Base-by-base conservation (phyloP, 2,329 filamentous ascomycete species). In the Venturia asperata region DNA sequence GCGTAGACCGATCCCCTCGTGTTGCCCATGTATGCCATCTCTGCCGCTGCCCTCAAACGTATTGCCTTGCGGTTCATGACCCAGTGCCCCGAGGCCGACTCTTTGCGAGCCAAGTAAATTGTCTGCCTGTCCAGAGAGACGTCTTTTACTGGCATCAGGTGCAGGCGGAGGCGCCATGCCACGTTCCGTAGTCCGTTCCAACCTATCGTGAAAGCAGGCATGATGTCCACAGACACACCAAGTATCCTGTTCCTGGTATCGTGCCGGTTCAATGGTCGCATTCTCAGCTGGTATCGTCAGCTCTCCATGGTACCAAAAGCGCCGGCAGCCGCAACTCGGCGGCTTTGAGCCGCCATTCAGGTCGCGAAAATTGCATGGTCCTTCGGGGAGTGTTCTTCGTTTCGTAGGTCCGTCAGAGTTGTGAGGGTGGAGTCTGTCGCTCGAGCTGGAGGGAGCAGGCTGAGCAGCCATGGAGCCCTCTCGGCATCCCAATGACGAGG, bases 191-290 rank as follows among this genome's bases (percentile, higher is more conserved):
- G 17, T 30, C 21, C 45, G 30, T 39, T 65, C 63, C 13, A 30
- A 37, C 55, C 67, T 69, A 39, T 77, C 73, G 73, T 85, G 82
- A 70, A 80, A 84, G 72, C 82, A 84, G 7, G 82, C 81, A 76
- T 85, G 82, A 71, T 85, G 82, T 49, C 80, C 80, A 69, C 82
- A 85, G 65, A 81, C 78, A 72, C 82, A 85, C 49, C 65, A 65
- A 13, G 55, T 55, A 17, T 34, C 34, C 30, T 30, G 45, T 65
- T 21, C 56, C n/a, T 27, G 41, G 27, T 15, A 24, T 24, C 24
- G 39, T 37, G 64, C n/a, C 64, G 19, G 52, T 61, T 34, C 58
- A 30, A 21, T 30, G 15, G 1, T 34, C 24, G 49, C 58, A 41
- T 61, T 42, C 37, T 61, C 41, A 30, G 58, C 13, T n/a, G 34